A percentile compares a stretch with the other conserved stretches of the same genome.
Evolutionary conservation across 1,284 basidiomycete species (phyloP).

Genomic region (Volvariella surrecta): DNA sequence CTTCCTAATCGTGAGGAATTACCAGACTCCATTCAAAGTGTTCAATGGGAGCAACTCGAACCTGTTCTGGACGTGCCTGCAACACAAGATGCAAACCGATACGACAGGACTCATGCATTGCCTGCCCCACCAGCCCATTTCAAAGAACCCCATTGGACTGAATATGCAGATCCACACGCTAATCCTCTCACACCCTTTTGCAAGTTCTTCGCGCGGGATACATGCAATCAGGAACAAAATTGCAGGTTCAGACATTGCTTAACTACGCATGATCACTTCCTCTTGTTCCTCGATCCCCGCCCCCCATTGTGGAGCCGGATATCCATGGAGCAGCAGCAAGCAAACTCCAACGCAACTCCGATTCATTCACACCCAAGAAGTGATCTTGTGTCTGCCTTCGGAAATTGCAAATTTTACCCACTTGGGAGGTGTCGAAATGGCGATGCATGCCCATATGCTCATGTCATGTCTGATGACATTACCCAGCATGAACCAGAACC

Average conservation of each 20-base stretch:
- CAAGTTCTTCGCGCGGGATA: constrained; percentile 30
- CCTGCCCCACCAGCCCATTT: neutral
- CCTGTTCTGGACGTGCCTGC: too few relatives aligned
- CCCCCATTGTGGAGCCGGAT: constrained; percentile 20
- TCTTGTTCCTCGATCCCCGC: constrained; percentile 27
- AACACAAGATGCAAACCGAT: too few relatives aligned
- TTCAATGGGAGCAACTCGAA: too few relatives aligned
- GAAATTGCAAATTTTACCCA: constrained; percentile 22
- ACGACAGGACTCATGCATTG: too few relatives aligned
- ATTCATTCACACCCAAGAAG: constrained; percentile 3
- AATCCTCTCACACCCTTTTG: constrained; percentile 27
- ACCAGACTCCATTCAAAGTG: too few relatives aligned
- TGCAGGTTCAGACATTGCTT: constrained; percentile 31
- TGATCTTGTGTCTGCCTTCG: neutral
- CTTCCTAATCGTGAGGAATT: too few relatives aligned
- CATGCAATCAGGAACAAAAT: constrained; percentile 20
- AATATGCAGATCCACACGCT: constrained; percentile 28
- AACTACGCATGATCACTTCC: constrained; percentile 24
- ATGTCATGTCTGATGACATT: too few relatives aligned
- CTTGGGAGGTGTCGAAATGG: constrained; percentile 32
- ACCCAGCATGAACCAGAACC: too few relatives aligned
- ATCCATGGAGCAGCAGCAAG: constrained; percentile 1
- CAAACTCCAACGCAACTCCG: constrained; percentile 1
- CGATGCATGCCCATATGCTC: constrained; percentile 22
- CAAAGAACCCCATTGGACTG: constrained; percentile 24